A percentile compares a stretch with the other conserved stretches of the same genome.
These are phyloP conservation scores for Citeromyces matritensis DNA, from an alignment of 805 yeast genomes.

Conservation along the genomic window DNA sequence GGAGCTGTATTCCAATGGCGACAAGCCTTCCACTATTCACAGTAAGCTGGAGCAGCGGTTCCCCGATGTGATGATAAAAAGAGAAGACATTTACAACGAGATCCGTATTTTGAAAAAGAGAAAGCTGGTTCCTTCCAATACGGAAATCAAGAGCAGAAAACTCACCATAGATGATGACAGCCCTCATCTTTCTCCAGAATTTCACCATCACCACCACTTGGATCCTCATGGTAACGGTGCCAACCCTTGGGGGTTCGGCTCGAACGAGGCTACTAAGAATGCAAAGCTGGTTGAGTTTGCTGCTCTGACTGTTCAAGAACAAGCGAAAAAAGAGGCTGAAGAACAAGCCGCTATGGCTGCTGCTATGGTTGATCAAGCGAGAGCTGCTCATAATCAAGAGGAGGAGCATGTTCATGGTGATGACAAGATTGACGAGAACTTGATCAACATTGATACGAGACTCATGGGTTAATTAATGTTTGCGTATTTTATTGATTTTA, in stretches of 20 bases:
- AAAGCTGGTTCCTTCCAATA: conserved; percentile 14
- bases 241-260: too few relatives aligned
- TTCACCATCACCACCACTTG: conserved; percentile 1
- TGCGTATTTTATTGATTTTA: not conserved
- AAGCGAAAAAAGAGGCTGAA: conserved; percentile 4
- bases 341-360: conserved; percentile 2
- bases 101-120: conserved; percentile 40
- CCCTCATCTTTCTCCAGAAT: not conserved
- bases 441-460: conserved; percentile 3
- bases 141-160: conserved; percentile 12
- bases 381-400: not conserved
- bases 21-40: conserved; percentile 39
- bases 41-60: conserved; percentile 32
- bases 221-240: conserved; percentile 1
- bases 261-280: conserved; percentile 5
- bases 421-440: conserved; percentile 3
- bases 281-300: conserved; percentile 5
- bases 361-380: conserved; percentile 1
- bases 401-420: conserved; percentile 1
- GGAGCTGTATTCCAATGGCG: conserved; percentile 36
- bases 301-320: conserved; percentile 2
- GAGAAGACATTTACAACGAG: conserved; percentile 45
- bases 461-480: not conserved
- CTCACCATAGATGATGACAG: conserved; percentile 1
- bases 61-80: conserved; percentile 36